These are phyloP conservation scores for Blastobotrys aristatus DNA, from an alignment of 1,139 yeast species.

Conservation along the genomic window DNA sequence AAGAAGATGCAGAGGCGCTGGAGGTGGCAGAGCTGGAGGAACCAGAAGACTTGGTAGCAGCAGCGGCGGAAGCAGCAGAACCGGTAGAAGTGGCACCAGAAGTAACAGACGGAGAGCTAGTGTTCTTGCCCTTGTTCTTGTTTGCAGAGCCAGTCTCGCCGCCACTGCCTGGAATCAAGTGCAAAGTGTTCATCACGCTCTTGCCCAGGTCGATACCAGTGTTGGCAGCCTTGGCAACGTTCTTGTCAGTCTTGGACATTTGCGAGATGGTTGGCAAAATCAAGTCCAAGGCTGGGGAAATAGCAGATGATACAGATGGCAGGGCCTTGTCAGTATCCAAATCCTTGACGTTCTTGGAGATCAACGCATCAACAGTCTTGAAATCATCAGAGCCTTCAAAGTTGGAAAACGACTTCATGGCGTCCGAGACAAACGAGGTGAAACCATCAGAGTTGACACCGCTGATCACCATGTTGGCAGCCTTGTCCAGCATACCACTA, in stretches of 20 bases:
- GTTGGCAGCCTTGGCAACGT: constrained; percentile 10
- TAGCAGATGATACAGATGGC: constrained; percentile 8
- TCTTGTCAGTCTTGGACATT: constrained; percentile 9
- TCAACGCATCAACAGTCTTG: constrained; percentile 6
- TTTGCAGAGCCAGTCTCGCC: neutral
- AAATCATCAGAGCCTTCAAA: constrained; percentile 9
- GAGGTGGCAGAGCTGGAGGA: neutral
- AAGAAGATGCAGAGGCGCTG: constrained; percentile 1
- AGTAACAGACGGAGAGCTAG: neutral
- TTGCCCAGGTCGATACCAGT: constrained; percentile 7
- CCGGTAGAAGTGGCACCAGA: neutral
- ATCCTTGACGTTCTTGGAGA: constrained; percentile 3
- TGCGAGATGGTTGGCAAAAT: constrained; percentile 5
- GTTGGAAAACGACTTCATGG: constrained; percentile 5
- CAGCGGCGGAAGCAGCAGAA: neutral
- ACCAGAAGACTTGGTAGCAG: neutral
- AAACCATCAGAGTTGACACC: constrained; percentile 6
- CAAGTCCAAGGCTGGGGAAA: constrained; percentile 4
- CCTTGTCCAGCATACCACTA: constrained; percentile 8
- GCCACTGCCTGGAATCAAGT: constrained; percentile 6
- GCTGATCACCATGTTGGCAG: constrained; percentile 7
- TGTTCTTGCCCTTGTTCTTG: neutral
- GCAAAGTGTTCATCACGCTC: neutral
- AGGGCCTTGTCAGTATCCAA: constrained; percentile 11
- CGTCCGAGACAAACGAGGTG: constrained; percentile 7